phyloP scores from a whole-genome alignment of 345 rosid genomes.

The Aquilaria sinensis region DNA sequence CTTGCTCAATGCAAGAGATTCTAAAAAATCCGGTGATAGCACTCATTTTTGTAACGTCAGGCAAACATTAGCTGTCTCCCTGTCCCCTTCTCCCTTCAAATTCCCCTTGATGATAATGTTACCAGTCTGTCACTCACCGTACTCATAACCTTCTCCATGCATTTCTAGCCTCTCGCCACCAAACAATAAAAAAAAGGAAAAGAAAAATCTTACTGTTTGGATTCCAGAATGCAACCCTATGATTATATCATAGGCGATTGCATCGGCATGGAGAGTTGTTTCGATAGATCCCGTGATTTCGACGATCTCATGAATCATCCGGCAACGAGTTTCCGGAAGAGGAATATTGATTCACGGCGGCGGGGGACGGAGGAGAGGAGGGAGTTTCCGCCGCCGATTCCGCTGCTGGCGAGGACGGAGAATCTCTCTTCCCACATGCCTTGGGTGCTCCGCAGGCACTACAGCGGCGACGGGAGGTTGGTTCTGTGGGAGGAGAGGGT shows the following conservation, averaged over 20 bases:
- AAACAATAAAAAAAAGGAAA: too few relatives aligned
- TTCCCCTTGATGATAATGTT: too few relatives aligned
- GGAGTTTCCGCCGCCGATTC: slow-evolving; percentile 71
- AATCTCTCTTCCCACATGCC: slow-evolving; percentile 39
- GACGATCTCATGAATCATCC: not conserved
- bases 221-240: too few relatives aligned
- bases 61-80: too few relatives aligned
- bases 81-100: too few relatives aligned
- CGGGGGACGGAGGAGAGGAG: slow-evolving; percentile 18
- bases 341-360: not conserved
- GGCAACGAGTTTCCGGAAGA: not conserved
- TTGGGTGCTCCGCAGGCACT: slow-evolving; percentile 51
- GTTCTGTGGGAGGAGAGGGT: slow-evolving; percentile 57
- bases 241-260: slow-evolving; percentile 41
- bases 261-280: slow-evolving; percentile 79
- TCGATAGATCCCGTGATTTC: slow-evolving; percentile 25
- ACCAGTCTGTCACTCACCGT: too few relatives aligned
- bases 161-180: too few relatives aligned
- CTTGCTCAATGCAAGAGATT: too few relatives aligned
- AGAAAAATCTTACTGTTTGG: too few relatives aligned
- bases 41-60: too few relatives aligned
- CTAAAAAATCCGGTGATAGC: too few relatives aligned
- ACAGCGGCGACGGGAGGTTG: slow-evolving; percentile 63
- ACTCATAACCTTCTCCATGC: too few relatives aligned
- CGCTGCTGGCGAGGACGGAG: slow-evolving; percentile 49